Conservation (phyloP, 176 grass and related monocot genomes). For the Tillandsia leiboldiana region DNA sequence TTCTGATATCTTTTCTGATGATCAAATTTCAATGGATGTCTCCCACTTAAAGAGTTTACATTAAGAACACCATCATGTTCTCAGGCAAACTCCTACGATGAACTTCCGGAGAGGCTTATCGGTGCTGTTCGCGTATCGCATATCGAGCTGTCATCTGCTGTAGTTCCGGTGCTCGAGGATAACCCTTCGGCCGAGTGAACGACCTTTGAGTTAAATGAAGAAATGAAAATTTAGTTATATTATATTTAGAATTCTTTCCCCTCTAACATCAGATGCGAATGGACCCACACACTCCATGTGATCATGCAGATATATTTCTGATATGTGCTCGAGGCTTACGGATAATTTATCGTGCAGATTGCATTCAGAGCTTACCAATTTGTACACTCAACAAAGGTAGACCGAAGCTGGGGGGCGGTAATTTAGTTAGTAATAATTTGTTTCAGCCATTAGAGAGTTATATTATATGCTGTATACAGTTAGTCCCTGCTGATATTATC, state of each 20-base stretch:
- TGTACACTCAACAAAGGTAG: too few species aligned
- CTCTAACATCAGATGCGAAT: not conserved
- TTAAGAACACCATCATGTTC: not conserved
- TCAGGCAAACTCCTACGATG: constrained; percentile 66
- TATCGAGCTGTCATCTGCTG: constrained; percentile 68
- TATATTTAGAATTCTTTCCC: not conserved
- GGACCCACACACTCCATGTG: not conserved
- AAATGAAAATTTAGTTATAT: not conserved
- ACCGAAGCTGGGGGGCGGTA: too few species aligned
- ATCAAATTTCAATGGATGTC: too few species aligned
- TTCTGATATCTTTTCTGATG: not conserved
- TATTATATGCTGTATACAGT: too few species aligned
- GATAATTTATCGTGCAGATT: not conserved
- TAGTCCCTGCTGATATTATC: too few species aligned
- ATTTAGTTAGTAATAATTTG: too few species aligned
- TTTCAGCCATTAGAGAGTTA: too few species aligned
- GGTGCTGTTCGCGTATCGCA: constrained; percentile 88
- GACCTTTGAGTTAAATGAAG: not conserved
- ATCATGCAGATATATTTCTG: not conserved
- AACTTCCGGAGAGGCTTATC: constrained; percentile 86
- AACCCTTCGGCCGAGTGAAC: not conserved
- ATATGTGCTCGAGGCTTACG: not conserved
- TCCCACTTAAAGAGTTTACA: too few species aligned
- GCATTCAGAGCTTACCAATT: too few species aligned
- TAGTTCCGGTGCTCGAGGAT: constrained; percentile 56